Evolutionary conservation across 441 rosid species (phyloP).

Genomic region (Aleurites moluccanus): DNA sequence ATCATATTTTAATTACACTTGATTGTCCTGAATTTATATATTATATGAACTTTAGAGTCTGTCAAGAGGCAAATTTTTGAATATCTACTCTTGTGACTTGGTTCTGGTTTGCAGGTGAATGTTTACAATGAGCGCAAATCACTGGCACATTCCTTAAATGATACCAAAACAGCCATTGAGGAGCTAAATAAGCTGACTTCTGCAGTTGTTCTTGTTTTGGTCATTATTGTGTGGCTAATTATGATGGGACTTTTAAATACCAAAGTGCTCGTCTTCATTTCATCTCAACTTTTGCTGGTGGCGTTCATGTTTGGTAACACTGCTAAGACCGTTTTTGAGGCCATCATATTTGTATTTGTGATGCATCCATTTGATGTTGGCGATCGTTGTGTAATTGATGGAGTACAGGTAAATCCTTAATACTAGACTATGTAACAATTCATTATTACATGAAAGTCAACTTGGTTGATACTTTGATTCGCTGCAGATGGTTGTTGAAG

Average conservation of each 20-base stretch:
- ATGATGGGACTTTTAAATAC: conserved; percentile 45
- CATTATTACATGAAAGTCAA: not conserved
- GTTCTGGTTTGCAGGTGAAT: conserved; percentile 43
- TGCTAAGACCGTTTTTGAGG: conserved; percentile 53
- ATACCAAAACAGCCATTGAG: conserved; percentile 62
- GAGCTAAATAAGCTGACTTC: conserved; percentile 57
- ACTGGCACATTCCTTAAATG: conserved; percentile 54
- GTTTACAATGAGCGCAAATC: conserved; percentile 54
- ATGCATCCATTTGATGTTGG: conserved; percentile 65
- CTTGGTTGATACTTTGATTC: conserved; percentile 3
- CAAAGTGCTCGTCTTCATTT: conserved; percentile 40
- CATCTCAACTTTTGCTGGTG: conserved; percentile 47
- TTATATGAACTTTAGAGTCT: not conserved
- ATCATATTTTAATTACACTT: not conserved
- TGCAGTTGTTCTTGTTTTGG: conserved; percentile 30
- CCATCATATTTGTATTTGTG: conserved; percentile 60
- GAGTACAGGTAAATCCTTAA: conserved; percentile 42
- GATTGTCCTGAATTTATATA: not conserved
- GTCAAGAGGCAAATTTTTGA: not conserved
- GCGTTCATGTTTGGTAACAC: conserved; percentile 55
- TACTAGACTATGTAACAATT: not conserved
- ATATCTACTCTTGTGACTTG: not conserved
- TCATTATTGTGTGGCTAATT: conserved; percentile 39
- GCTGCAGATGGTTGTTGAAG: conserved; percentile 54
- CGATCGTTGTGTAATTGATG: conserved; percentile 61